Percentiles rank a stretch among this genome's conserved stretches.
phyloP scores from a whole-genome alignment of 352 stramenopile species.

The Phytophthora pini region DNA sequence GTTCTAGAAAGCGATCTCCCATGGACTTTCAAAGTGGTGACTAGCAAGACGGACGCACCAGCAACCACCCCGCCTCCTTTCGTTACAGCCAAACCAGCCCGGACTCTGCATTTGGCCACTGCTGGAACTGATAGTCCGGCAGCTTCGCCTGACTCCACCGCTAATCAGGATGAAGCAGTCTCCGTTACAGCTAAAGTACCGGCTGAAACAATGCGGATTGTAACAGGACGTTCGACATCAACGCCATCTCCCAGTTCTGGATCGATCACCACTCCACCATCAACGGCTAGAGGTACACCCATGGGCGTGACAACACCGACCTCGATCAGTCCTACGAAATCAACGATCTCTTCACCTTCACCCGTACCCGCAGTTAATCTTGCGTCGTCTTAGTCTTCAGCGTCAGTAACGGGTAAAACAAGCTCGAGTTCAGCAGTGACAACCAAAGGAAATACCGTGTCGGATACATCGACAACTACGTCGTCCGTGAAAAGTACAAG shows the following conservation, averaged over 20 bases:
- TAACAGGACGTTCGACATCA: background rate
- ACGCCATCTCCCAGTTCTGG: background rate
- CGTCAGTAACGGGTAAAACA: background rate
- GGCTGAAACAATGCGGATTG: background rate
- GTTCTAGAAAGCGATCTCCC: background rate
- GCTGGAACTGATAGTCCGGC: background rate
- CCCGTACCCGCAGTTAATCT: background rate
- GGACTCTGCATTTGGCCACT: background rate
- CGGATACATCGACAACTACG: background rate
- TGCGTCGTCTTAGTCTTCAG: background rate
- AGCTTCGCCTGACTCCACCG: no score
- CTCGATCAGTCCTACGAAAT: background rate
- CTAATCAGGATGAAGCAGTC: background rate
- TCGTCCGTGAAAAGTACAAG: background rate
- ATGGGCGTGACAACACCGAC: background rate
- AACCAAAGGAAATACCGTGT: background rate
- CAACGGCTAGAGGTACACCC: background rate
- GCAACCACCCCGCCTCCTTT: background rate
- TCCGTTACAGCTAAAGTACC: background rate
- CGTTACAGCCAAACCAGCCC: background rate
- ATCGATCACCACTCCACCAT: background rate
- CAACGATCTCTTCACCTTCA: background rate
- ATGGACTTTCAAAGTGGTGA: background rate
- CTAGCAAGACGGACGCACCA: background rate
- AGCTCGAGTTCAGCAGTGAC: background rate